Evolutionary conservation across 441 rosid genomes (phyloP), one percentile per base, ranked within the genome.

Genomic region (Geranium incanum): DNA sequence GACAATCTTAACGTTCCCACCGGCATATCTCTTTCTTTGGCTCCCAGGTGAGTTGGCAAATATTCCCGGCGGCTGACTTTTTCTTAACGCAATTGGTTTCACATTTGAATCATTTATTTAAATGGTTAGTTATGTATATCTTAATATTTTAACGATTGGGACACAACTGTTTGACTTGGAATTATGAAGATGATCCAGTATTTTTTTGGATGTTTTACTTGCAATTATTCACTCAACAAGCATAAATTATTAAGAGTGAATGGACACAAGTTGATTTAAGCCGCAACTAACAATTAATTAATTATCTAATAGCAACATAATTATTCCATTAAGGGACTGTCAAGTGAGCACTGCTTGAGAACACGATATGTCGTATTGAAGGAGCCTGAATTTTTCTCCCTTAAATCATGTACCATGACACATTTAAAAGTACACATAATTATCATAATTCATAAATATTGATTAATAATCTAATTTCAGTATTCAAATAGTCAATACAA

Each of bases 11-110:
- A 79, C 19, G 11, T 79, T 55, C 86, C 96, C 0, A 71, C 81
- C 0, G 87, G 74, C 16, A 86, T 91, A 38, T 86, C 97, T 6
- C 84, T 84, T 38, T 89, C 97, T 0, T 68, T 84, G 70, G 93
- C 85, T 0, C 88, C 96, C 0, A 79, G 98, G 78, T 84, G 84
- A 92, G 74, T 13, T 19, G 68, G 63, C 33, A n/a, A 50, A 48
- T 15, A 21, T 37, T 6, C 28, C 48, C 64, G 68, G 67, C 65
- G 70, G 71, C 76, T 7, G 4, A 18, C 16, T 66, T 6, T 36
- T 38, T 33, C 50, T 16, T 3, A 1, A 41, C 9, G 8, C 9
- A 11, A 5, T 41, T 2, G 43, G 9, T 41, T 41, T 41, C 48
- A 41, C 9, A 41, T 6, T 41, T 11, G 4, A 48, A 12, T 48